These are phyloP conservation scores for Tubosaeta sp. DNA, from an alignment of 768 basidiomycete genomes.

Conservation along the genomic window DNA sequence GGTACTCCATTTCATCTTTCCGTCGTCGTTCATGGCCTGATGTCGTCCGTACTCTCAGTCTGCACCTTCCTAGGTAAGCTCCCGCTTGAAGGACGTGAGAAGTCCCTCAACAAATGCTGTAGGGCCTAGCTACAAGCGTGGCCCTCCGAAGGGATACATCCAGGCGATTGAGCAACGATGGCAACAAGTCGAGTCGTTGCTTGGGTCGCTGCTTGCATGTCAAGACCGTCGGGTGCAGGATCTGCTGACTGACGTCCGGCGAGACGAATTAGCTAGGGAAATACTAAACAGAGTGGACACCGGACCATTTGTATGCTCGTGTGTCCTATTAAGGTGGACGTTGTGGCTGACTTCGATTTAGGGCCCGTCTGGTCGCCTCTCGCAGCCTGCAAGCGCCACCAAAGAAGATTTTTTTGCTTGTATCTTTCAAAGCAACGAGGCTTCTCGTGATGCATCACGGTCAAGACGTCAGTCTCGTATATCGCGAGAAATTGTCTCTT, in stretches of 20 bases:
- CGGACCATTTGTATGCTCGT: slow-evolving; percentile 65
- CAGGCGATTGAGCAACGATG: slow-evolving; percentile 89
- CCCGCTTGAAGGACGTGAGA: background rate
- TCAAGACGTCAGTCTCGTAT: slow-evolving; percentile 71
- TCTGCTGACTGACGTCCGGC: slow-evolving; percentile 58
- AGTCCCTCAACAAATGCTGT: slow-evolving; percentile 1
- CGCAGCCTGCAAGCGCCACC: slow-evolving; percentile 56
- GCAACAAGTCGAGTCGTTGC: slow-evolving; percentile 89
- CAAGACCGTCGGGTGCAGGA: slow-evolving; percentile 60
- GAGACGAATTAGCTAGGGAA: slow-evolving; percentile 73
- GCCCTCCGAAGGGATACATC: slow-evolving; percentile 87
- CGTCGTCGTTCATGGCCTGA: slow-evolving; percentile 8
- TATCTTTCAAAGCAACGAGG: slow-evolving; percentile 57
- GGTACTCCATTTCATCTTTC: slow-evolving; percentile 33
- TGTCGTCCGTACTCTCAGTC: slow-evolving; percentile 34
- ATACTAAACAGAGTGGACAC: slow-evolving; percentile 73
- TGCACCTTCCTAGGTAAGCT: slow-evolving; percentile 62
- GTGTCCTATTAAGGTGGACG: background rate
- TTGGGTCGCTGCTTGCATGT: slow-evolving; percentile 76
- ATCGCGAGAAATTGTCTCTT: slow-evolving; percentile 77
- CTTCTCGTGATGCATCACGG: slow-evolving; percentile 51
- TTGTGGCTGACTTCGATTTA: slow-evolving; percentile 26
- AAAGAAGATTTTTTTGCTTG: slow-evolving; percentile 80
- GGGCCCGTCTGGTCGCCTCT: slow-evolving; percentile 67
- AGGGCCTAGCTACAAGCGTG: slow-evolving; percentile 81